Evolutionary conservation across 768 basidiomycete species (phyloP).

Genomic region (Scleroderma bovista): DNA sequence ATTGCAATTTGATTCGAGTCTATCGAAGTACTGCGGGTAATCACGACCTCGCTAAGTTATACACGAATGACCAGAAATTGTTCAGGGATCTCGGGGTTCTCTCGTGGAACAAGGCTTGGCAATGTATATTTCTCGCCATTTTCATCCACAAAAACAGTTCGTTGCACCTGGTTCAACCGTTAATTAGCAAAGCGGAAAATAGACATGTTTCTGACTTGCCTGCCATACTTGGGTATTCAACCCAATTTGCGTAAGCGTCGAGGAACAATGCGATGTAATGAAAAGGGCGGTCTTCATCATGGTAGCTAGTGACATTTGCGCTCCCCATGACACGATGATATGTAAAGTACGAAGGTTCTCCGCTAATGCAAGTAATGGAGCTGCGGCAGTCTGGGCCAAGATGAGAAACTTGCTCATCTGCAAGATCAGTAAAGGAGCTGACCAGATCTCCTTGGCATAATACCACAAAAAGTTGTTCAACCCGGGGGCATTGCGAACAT

Average conservation of each 20-base stretch:
- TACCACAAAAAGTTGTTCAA: constrained; percentile 64
- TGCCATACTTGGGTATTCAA: constrained; percentile 68
- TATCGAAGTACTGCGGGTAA: too few relatives aligned
- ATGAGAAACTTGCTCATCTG: neutral
- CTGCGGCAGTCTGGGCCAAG: constrained; percentile 12
- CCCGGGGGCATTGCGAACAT: constrained; percentile 44
- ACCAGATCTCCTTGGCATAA: constrained; percentile 45
- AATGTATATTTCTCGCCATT: constrained; percentile 35
- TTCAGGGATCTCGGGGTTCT: constrained; percentile 65
- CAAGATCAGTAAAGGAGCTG: neutral
- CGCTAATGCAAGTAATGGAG: constrained; percentile 38
- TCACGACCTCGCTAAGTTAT: constrained; percentile 10
- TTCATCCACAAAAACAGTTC: constrained; percentile 31
- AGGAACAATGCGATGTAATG: constrained; percentile 45
- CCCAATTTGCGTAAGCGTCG: constrained; percentile 56
- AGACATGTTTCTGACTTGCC: constrained; percentile 31
- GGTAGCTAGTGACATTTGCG: constrained; percentile 8
- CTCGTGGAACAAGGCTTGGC: constrained; percentile 45
- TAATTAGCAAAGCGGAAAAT: neutral
- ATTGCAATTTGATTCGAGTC: too few relatives aligned
- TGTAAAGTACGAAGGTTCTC: constrained; percentile 51
- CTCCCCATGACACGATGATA: constrained; percentile 36
- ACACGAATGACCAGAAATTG: constrained; percentile 60
- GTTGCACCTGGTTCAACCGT: constrained; percentile 38
- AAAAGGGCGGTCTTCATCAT: constrained; percentile 34